These are phyloP conservation scores for Pseudogymnoascus sp. DNA, from an alignment of 2,329 filamentous ascomycete genomes.

Conservation along the genomic window DNA sequence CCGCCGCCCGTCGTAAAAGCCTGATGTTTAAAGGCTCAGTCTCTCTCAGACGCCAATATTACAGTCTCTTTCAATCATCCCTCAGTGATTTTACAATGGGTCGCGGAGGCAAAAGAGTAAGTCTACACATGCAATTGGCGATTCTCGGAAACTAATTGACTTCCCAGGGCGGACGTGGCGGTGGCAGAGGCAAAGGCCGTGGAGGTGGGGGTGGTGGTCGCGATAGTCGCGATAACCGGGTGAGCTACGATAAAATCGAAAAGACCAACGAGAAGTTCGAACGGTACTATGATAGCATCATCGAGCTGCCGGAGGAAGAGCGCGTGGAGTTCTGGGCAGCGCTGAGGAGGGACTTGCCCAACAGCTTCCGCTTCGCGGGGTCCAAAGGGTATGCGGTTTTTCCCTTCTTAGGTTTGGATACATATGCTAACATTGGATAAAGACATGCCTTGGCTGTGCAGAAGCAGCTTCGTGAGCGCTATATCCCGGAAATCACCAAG, in stretches of 20 bases:
- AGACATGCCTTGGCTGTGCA: slow-evolving; percentile 90
- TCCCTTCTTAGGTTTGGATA: neutral
- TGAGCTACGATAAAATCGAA: slow-evolving; percentile 47
- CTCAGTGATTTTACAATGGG: slow-evolving; percentile 6
- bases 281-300: slow-evolving; percentile 72
- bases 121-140: neutral
- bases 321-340: slow-evolving; percentile 75
- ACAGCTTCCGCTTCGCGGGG: slow-evolving; percentile 95
- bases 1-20: slow-evolving; percentile 2
- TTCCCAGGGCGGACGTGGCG: slow-evolving; percentile 14
- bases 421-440: slow-evolving; percentile 12
- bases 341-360: slow-evolving; percentile 77
- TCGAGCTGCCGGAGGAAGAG: slow-evolving; percentile 71
- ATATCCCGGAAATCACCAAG: slow-evolving; percentile 81
- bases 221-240: slow-evolving; percentile 31
- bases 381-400: slow-evolving; percentile 64
- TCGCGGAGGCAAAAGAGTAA: slow-evolving; percentile 13
- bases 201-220: slow-evolving; percentile 30
- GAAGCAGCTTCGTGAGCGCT: slow-evolving; percentile 76
- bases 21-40: slow-evolving; percentile 6
- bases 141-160: slow-evolving; percentile 1
- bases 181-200: slow-evolving; percentile 18
- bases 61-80: neutral
- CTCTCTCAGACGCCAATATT: neutral
- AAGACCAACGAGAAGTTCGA: slow-evolving; percentile 82